Evolutionary conservation across 441 rosid genomes (phyloP).

Genomic region (Metrosideros polymorpha): DNA sequence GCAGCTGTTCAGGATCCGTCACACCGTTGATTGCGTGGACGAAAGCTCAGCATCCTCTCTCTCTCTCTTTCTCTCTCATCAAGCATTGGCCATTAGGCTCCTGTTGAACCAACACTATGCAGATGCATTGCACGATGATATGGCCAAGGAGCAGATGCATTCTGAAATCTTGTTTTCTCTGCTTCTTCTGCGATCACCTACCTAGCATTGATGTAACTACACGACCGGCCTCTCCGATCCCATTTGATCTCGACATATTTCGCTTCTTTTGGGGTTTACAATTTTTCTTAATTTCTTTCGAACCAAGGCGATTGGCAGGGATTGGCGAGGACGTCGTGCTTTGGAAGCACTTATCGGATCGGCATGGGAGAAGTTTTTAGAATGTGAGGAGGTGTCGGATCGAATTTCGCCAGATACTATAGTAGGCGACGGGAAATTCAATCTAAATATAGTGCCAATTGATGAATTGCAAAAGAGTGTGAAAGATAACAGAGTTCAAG

Average conservation of each 20-base stretch:
- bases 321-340: background rate
- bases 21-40: slow-evolving; percentile 67
- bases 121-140: background rate
- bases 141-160: background rate
- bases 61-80: slow-evolving; percentile 7
- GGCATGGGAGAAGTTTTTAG: background rate
- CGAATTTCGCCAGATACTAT: background rate
- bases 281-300: no score
- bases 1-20: slow-evolving; percentile 24
- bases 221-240: background rate
- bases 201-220: slow-evolving; percentile 1
- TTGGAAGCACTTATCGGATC: background rate
- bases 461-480: background rate
- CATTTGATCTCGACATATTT: background rate
- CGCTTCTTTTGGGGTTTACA: background rate
- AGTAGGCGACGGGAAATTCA: background rate
- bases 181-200: background rate
- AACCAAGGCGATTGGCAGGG: background rate
- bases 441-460: background rate
- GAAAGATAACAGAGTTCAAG: background rate
- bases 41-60: slow-evolving; percentile 15
- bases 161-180: background rate
- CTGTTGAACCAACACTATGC: background rate
- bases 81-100: background rate
- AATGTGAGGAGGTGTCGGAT: background rate